phyloP scores from a whole-genome alignment of 1,284 basidiomycete species.

The Cutaneotrichosporon daszewskae region DNA sequence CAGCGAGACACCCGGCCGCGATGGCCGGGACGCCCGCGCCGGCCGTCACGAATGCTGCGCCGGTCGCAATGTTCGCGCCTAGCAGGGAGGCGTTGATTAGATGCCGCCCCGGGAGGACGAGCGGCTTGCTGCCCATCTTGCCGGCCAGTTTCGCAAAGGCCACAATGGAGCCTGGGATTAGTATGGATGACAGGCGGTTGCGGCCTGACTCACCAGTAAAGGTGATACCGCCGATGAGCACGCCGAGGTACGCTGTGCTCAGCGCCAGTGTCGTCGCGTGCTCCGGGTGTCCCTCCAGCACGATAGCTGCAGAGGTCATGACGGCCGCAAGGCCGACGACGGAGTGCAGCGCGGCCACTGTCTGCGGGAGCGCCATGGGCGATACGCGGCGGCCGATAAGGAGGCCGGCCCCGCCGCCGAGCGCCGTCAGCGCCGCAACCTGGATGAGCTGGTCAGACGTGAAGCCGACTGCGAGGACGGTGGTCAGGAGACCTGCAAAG shows the following conservation, averaged over 20 bases:
- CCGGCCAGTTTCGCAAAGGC: slow-evolving; percentile 79
- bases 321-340: slow-evolving; percentile 81
- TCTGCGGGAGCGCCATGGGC: slow-evolving; percentile 76
- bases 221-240: slow-evolving; percentile 61
- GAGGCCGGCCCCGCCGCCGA: slow-evolving; percentile 61
- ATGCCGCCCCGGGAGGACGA: slow-evolving; percentile 67
- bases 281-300: slow-evolving; percentile 60
- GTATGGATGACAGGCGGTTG: slow-evolving; percentile 60
- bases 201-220: slow-evolving; percentile 17
- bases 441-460: slow-evolving; percentile 65
- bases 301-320: slow-evolving; percentile 71
- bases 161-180: slow-evolving; percentile 73
- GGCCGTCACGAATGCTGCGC: slow-evolving; percentile 67
- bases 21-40: slow-evolving; percentile 63
- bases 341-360: slow-evolving; percentile 65
- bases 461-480: slow-evolving; percentile 73
- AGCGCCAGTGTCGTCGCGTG: slow-evolving; percentile 62
- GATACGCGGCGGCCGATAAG: slow-evolving; percentile 73
- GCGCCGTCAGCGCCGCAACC: slow-evolving; percentile 65
- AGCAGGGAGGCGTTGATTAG: slow-evolving; percentile 64
- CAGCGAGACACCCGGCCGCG: slow-evolving; percentile 68
- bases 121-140: slow-evolving; percentile 64
- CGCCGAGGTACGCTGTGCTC: slow-evolving; percentile 74
- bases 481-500: slow-evolving; percentile 68
- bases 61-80: slow-evolving; percentile 61